phyloP scores from a whole-genome alignment of 2,329 filamentous ascomycete species.

The Beauveria rudraprayagi region DNA sequence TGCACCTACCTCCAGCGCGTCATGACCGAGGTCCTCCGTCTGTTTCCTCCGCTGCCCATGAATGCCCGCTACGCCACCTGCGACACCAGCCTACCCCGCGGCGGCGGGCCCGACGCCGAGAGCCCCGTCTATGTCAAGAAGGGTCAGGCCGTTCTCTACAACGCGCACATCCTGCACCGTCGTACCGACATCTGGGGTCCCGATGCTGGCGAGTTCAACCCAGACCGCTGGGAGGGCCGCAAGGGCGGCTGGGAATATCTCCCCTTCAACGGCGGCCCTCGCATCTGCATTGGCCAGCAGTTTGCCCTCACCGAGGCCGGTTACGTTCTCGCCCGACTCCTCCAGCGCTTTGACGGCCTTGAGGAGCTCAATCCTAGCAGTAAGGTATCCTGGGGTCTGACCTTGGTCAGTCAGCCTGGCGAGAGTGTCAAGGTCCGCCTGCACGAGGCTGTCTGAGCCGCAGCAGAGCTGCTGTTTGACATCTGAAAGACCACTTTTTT shows the following conservation, averaged over 20 bases:
- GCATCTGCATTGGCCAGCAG: slow-evolving; percentile 29
- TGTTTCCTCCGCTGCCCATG: slow-evolving; percentile 34
- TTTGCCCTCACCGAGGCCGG: slow-evolving; percentile 22
- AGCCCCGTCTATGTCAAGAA: slow-evolving; percentile 38
- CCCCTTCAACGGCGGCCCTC: slow-evolving; percentile 29
- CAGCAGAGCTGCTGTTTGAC: neutral
- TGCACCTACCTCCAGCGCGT: slow-evolving; percentile 20
- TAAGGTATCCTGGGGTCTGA: slow-evolving; percentile 10
- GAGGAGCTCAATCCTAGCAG: slow-evolving; percentile 7
- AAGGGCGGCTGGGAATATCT: slow-evolving; percentile 25
- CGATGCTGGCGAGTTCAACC: slow-evolving; percentile 25
- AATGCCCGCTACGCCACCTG: slow-evolving; percentile 35
- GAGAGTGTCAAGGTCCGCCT: slow-evolving; percentile 11
- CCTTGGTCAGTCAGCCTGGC: slow-evolving; percentile 9
- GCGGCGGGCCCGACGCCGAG: slow-evolving; percentile 36
- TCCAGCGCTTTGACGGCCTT: slow-evolving; percentile 15
- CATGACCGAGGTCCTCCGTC: slow-evolving; percentile 22
- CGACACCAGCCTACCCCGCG: slow-evolving; percentile 38
- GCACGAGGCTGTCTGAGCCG: slow-evolving; percentile 5
- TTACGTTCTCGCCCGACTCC: slow-evolving; percentile 14
- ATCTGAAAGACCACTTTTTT: neutral
- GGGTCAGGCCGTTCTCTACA: slow-evolving; percentile 29
- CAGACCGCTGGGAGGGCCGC: slow-evolving; percentile 25
- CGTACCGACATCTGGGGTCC: slow-evolving; percentile 27
- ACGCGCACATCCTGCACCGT: slow-evolving; percentile 24